Evolutionary conservation across 2,329 filamentous ascomycete species (phyloP).

Genomic region (Mycosphaerella sp.): DNA sequence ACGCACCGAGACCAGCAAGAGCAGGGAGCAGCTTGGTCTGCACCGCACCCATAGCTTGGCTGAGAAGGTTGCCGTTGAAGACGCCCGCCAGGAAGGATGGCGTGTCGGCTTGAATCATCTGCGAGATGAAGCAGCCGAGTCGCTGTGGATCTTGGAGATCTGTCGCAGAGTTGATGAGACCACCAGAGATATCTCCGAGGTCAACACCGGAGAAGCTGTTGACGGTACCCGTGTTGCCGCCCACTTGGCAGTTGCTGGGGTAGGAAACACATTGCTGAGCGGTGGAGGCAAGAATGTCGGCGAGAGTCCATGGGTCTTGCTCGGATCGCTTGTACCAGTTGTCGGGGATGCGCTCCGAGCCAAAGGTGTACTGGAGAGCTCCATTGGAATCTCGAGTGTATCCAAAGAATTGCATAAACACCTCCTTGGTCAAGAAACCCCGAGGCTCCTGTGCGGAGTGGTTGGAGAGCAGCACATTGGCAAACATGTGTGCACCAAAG

Average conservation of each 20-base stretch:
- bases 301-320: constrained; percentile 22
- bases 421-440: constrained; percentile 20
- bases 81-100: constrained; percentile 21
- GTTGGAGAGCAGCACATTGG: constrained; percentile 23
- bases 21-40: constrained; percentile 14
- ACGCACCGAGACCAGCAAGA: constrained; percentile 12
- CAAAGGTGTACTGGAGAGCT: constrained; percentile 19
- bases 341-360: constrained; percentile 23
- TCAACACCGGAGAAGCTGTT: constrained; percentile 25
- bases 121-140: constrained; percentile 24
- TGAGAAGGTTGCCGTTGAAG: constrained; percentile 17
- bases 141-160: constrained; percentile 23
- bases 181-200: constrained; percentile 23
- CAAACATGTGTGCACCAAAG: constrained; percentile 28
- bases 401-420: constrained; percentile 22
- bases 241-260: constrained; percentile 22
- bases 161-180: constrained; percentile 20
- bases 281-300: constrained; percentile 24
- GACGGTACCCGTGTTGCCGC: constrained; percentile 25
- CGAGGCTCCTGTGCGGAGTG: constrained; percentile 24
- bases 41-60: constrained; percentile 10
- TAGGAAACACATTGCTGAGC: constrained; percentile 25
- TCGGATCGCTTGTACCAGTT: constrained; percentile 27
- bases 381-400: constrained; percentile 20
- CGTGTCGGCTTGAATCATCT: constrained; percentile 23